Percentiles rank a stretch among this genome's conserved stretches.
phyloP scores from a whole-genome alignment of 371 early-diverging fungal species.

The Mortierella sp. region DNA sequence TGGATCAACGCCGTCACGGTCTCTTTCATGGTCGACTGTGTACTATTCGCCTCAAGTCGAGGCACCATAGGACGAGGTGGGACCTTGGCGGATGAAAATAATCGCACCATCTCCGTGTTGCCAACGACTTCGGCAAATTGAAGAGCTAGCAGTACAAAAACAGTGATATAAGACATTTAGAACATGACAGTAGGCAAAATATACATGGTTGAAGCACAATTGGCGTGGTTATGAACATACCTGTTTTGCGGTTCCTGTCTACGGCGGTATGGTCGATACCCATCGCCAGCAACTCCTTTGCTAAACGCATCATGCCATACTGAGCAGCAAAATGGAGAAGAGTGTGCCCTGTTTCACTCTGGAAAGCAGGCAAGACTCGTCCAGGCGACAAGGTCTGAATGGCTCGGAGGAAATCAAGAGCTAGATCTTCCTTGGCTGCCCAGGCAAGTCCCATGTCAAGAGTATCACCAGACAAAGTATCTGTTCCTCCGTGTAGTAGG shows the following conservation, averaged over 20 bases:
- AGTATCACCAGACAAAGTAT: slow-evolving; percentile 22
- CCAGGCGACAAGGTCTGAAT: slow-evolving; percentile 45
- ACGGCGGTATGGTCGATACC: slow-evolving; percentile 50
- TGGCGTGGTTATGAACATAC: slow-evolving; percentile 3
- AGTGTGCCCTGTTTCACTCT: slow-evolving; percentile 42
- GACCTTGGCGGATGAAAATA: slow-evolving; percentile 23
- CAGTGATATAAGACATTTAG: neutral
- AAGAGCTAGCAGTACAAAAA: slow-evolving; percentile 15
- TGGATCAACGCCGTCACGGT: slow-evolving; percentile 15
- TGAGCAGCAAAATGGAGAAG: slow-evolving; percentile 40
- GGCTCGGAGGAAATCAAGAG: slow-evolving; percentile 34
- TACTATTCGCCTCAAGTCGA: neutral
- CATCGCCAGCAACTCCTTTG: slow-evolving; percentile 34
- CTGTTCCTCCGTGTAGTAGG: slow-evolving; percentile 13
- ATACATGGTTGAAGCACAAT: too few species aligned
- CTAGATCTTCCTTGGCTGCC: slow-evolving; percentile 33
- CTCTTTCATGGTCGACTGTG: slow-evolving; percentile 9
- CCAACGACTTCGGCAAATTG: slow-evolving; percentile 23
- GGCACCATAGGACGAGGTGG: slow-evolving; percentile 47
- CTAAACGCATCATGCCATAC: slow-evolving; percentile 18
- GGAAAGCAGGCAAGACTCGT: slow-evolving; percentile 28
- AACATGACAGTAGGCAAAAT: neutral
- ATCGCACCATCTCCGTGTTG: slow-evolving; percentile 7
- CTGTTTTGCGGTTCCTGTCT: slow-evolving; percentile 45
- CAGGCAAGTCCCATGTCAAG: slow-evolving; percentile 32